Evolutionary conservation across 2,329 filamentous ascomycete genomes (phyloP).

Genomic region (Capronia coronata): DNA sequence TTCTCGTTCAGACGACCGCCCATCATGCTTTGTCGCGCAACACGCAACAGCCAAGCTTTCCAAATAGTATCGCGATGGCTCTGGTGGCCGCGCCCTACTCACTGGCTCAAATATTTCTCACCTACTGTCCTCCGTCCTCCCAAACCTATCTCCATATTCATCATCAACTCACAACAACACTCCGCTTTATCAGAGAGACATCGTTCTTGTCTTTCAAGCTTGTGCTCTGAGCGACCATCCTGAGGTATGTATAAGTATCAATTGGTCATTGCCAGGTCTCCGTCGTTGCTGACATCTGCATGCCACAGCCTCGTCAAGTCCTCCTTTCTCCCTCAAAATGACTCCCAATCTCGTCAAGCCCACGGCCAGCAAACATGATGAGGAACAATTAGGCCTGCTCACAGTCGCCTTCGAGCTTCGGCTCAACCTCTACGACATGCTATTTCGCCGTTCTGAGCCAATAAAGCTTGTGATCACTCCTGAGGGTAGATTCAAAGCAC

Average conservation of each 20-base stretch:
- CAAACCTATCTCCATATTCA: background rate
- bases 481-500: background rate
- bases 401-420: slow-evolving; percentile 11
- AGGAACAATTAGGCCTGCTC: background rate
- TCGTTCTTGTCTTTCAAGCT: background rate
- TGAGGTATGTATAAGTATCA: background rate
- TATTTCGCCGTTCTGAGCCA: background rate
- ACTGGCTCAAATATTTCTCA: background rate
- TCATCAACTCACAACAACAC: background rate
- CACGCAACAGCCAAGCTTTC: background rate
- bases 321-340: background rate
- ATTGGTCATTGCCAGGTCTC: background rate
- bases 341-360: background rate
- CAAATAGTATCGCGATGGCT: background rate
- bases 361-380: background rate
- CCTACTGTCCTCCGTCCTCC: background rate
- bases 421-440: slow-evolving; percentile 5
- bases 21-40: background rate
- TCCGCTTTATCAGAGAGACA: too few species aligned
- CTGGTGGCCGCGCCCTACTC: background rate
- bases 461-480: background rate
- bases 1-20: background rate
- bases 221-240: background rate
- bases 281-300: background rate
- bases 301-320: background rate